Evolutionary conservation across 129 eudicot genomes (phyloP).

Genomic region (Erigeron canadensis): DNA sequence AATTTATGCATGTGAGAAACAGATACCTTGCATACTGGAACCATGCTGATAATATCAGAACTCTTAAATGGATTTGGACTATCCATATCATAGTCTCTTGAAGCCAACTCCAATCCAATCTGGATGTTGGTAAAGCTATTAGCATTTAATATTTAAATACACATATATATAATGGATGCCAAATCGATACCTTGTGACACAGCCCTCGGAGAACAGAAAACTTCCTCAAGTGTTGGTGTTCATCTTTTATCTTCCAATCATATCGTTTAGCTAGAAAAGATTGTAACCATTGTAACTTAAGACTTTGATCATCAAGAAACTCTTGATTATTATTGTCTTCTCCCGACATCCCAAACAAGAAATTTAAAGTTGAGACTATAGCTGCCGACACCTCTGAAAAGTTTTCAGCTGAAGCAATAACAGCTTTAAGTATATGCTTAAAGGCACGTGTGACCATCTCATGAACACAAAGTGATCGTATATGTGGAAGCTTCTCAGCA

Average conservation of each 20-base stretch:
- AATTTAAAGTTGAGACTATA: conserved; percentile 71
- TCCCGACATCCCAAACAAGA: conserved; percentile 63
- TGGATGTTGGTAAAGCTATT: conserved; percentile 27
- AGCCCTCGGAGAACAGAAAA: conserved; percentile 86
- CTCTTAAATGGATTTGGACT: conserved; percentile 61
- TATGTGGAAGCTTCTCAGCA: conserved; percentile 97
- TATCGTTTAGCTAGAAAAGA: conserved; percentile 68
- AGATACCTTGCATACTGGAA: conserved; percentile 89
- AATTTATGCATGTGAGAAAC: conserved; percentile 9
- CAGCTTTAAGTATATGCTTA: conserved; percentile 85
- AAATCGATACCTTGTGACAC: conserved; percentile 74
- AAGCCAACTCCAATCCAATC: conserved; percentile 94
- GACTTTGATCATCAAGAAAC: conserved; percentile 44
- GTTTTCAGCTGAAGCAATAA: conserved; percentile 72
- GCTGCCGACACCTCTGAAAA: conserved; percentile 58
- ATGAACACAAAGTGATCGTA: conserved; percentile 93
- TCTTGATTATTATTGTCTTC: conserved; percentile 35
- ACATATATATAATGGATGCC: conserved; percentile 8
- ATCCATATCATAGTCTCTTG: conserved; percentile 91
- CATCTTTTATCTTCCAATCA: conserved; percentile 79
- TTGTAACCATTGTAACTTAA: conserved; percentile 73
- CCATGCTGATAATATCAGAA: conserved; percentile 86
- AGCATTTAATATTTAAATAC: conserved; percentile 12
- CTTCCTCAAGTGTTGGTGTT: conserved; percentile 74
- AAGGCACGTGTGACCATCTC: conserved; percentile 99